These are phyloP conservation scores for Hylodesmum podocarpum DNA, from an alignment of 306 rosid species.

Conservation along the genomic window DNA sequence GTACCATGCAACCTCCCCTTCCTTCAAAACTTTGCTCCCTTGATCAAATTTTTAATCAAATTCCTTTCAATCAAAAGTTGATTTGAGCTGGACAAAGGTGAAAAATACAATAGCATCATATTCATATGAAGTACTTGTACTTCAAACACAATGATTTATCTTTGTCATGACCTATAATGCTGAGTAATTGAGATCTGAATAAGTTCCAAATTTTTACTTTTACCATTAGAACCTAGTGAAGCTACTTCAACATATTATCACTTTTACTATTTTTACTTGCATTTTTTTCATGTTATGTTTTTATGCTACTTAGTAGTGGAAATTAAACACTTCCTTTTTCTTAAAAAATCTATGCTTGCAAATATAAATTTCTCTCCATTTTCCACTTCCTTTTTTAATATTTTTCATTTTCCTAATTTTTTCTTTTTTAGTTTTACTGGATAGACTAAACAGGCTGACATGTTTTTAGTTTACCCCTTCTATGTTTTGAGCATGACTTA, in stretches of 20 bases:
- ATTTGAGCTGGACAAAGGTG: neutral
- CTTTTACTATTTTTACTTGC: neutral
- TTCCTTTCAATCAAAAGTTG: neutral
- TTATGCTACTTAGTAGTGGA: neutral
- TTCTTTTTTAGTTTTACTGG: neutral
- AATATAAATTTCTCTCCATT: neutral
- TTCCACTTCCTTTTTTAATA: neutral
- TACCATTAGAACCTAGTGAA: neutral
- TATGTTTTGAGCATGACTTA: neutral
- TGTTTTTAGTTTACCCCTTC: neutral
- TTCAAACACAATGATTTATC: neutral
- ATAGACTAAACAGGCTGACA: neutral
- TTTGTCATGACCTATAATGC: constrained; percentile 1
- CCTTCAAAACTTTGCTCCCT: neutral
- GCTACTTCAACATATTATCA: neutral
- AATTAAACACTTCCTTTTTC: neutral
- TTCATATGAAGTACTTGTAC: neutral
- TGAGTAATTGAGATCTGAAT: neutral
- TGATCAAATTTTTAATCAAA: neutral
- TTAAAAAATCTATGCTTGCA: neutral
- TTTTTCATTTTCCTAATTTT: neutral
- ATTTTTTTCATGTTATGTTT: neutral
- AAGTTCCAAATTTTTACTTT: neutral
- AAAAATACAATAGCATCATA: neutral
- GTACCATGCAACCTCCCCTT: neutral